Evolutionary conservation across 2,329 filamentous ascomycete species (phyloP), one percentile per base, ranked within the genome.

Genomic region (Teratosphaeria viscida): DNA sequence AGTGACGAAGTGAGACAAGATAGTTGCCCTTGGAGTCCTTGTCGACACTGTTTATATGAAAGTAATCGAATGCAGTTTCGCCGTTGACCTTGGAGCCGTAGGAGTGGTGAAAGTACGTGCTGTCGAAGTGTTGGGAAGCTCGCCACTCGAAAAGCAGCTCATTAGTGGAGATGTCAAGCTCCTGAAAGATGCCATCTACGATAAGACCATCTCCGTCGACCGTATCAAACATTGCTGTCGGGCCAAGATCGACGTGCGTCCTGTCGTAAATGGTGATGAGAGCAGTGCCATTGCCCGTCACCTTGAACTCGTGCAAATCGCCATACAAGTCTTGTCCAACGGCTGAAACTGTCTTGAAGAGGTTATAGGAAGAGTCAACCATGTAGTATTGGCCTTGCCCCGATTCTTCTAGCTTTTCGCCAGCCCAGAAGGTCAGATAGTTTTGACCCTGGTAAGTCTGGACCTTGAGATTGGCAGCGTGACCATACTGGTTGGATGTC

Each of bases 41-140:
- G 62, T 78, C 77, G 57, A 81, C 70, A 54, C 79, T 79, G 71
- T 84, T 83, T 70, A 84, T 78, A 68, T 83, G 81, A 66, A 75
- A 78, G 63, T 69, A 77, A 65, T 77, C 75, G 63, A 71, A 77
- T 0, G 27, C 53, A 37, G 19, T 34, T n/a, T 32, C 27, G 53
- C 34, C 53, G 27, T 27, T 54, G 16, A 58, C 57, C 5, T 54
- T 53, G 26, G 27, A 35, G 16, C 57, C 57, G 5, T 19, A 53
- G 7, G 53, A 54, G 53, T 37, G 12, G 16, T 32, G 53, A 34
- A 54, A 26, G 26, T 37, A 54, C 3, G 19, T 37, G 39, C 29
- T 26, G 14, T 35, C 27, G 26, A 79, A 23, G 61, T 76, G 70
- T 26, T 72, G 69, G 14, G 68, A 69, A 5, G 73, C 73, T 34